phyloP scores from a whole-genome alignment of 352 stramenopile species.

The Phytophthora pistaciae region DNA sequence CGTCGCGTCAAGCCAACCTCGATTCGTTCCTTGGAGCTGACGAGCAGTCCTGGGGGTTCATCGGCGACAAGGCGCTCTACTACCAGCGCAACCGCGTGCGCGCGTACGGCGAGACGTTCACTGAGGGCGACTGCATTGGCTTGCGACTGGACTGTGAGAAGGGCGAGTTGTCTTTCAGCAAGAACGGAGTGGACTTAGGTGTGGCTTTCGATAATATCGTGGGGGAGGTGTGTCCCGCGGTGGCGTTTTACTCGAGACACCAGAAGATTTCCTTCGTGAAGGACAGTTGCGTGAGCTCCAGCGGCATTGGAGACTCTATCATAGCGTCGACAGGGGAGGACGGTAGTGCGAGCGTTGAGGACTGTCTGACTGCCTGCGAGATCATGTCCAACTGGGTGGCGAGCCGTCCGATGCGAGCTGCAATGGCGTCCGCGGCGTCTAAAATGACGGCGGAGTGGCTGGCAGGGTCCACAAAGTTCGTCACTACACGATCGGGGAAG shows the following conservation, averaged over 20 bases:
- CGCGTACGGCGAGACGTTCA: conserved; percentile 89
- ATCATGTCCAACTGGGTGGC: conserved; percentile 59
- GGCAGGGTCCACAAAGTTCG: conserved; percentile 47
- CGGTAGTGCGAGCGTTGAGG: conserved; percentile 47
- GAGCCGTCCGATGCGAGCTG: conserved; percentile 29
- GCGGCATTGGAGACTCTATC: not conserved
- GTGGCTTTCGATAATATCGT: conserved; percentile 93
- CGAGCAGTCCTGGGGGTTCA: conserved; percentile 98
- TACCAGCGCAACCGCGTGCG: conserved; percentile 96
- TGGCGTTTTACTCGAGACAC: conserved; percentile 94
- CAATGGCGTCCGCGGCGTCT: conserved; percentile 47
- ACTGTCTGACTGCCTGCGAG: conserved; percentile 70
- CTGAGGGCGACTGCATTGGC: conserved; percentile 88
- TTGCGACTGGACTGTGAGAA: conserved; percentile 87
- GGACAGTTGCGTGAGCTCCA: conserved; percentile 30
- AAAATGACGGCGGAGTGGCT: conserved; percentile 73
- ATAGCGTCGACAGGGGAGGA: conserved; percentile 32
- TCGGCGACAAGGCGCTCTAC: conserved; percentile 99
- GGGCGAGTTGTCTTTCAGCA: conserved; percentile 88
- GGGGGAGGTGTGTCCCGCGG: conserved; percentile 90
- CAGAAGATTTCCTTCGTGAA: conserved; percentile 79
- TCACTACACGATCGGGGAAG: conserved; percentile 67
- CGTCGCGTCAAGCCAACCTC: conserved; percentile 90
- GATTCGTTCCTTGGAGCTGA: conserved; percentile 98
- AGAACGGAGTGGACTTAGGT: conserved; percentile 89